These are phyloP conservation scores for Sonneratia caseolaris DNA, from an alignment of 345 rosid species.

Conservation along the genomic window DNA sequence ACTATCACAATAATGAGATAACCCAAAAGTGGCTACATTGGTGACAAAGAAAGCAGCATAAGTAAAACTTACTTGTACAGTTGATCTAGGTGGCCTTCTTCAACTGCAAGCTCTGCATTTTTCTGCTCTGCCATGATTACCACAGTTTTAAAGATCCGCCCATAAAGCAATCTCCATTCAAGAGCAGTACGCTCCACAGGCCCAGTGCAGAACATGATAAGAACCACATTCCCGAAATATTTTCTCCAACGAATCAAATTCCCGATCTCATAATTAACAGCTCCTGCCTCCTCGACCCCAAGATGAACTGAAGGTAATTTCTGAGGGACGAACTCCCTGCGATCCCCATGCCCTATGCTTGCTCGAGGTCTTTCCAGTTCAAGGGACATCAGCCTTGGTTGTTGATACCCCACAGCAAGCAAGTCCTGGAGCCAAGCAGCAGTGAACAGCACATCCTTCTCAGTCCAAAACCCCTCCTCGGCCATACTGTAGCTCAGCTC, in stretches of 20 bases:
- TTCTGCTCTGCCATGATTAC: constrained; percentile 66
- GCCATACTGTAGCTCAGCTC: constrained; percentile 90
- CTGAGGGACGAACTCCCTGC: constrained; percentile 71
- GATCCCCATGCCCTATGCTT: constrained; percentile 84
- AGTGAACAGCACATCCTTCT: constrained; percentile 75
- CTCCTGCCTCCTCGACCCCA: constrained; percentile 93
- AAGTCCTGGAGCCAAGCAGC: constrained; percentile 99
- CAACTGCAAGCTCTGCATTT: constrained; percentile 74
- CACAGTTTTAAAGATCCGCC: constrained; percentile 88
- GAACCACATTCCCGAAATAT: constrained; percentile 86
- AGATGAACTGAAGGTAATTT: constrained; percentile 93
- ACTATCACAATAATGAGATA: background rate
- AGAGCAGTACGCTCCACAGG: constrained; percentile 92
- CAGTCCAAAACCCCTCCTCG: constrained; percentile 94
- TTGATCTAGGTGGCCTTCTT: constrained; percentile 60
- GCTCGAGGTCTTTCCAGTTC: constrained; percentile 84
- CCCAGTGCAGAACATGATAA: constrained; percentile 85
- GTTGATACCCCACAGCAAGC: constrained; percentile 85
- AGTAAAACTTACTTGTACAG: constrained; percentile 62
- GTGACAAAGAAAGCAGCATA: background rate
- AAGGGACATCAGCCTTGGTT: constrained; percentile 90
- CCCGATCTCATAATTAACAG: constrained; percentile 84
- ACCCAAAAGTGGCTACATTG: background rate
- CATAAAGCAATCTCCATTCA: constrained; percentile 96
- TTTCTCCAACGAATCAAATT: constrained; percentile 94